A percentile compares a stretch with the other conserved stretches of the same genome.
These are phyloP conservation scores for Erodium texanum DNA, from an alignment of 441 rosid genomes.

Conservation along the genomic window DNA sequence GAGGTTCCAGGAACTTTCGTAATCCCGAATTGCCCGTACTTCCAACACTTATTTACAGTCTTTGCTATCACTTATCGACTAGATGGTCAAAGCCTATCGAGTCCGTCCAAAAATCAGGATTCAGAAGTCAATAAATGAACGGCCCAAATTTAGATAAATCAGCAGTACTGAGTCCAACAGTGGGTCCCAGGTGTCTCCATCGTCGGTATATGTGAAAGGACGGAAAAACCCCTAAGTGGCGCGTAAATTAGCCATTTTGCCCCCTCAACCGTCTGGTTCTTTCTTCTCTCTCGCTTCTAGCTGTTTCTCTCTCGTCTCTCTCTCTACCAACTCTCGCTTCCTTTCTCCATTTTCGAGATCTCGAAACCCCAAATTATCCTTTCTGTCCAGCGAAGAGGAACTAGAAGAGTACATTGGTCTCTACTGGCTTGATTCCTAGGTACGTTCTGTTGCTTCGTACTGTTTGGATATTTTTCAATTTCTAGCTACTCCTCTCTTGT, in stretches of 20 bases:
- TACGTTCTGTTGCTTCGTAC: not conserved
- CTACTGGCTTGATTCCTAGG: not conserved
- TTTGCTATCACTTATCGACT: not conserved
- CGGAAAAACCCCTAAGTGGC: not conserved
- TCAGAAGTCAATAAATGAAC: conserved; percentile 5
- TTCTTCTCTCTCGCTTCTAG: not conserved
- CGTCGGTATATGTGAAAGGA: not conserved
- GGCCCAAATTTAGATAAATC: conserved; percentile 4
- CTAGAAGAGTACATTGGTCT: not conserved
- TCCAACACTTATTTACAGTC: not conserved
- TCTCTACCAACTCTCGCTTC: conserved; percentile 7
- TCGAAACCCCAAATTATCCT: conserved; percentile 12
- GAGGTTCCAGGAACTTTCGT: not conserved
- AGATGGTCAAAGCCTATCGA: not conserved
- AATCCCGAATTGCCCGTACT: not conserved
- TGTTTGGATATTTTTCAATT: conserved; percentile 5
- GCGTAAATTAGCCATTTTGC: not conserved
- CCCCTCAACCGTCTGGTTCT: not conserved
- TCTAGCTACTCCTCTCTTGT: too few relatives aligned
- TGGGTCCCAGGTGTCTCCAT: not conserved
- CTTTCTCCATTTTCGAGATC: conserved; percentile 8
- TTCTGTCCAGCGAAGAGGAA: not conserved
- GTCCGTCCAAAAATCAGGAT: not conserved
- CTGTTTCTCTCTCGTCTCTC: conserved; percentile 8
- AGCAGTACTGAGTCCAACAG: not conserved